Conservation (phyloP, 805 yeast species). For the Sugiyamaella floridensis region DNA sequence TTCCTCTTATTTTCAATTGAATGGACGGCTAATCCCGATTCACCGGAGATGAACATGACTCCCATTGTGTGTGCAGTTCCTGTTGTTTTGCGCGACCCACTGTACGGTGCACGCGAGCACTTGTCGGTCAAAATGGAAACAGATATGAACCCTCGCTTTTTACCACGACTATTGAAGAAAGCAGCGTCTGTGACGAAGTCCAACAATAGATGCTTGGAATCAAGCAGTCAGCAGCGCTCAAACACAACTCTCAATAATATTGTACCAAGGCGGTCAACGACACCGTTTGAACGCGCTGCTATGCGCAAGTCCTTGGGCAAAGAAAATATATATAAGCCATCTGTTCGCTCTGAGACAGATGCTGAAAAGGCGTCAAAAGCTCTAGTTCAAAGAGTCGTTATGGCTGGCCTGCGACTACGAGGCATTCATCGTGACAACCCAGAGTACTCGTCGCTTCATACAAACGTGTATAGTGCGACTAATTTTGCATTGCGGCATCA, state of each 20-base stretch:
- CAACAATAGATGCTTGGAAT: neutral
- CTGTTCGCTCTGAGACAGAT: neutral
- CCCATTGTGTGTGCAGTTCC: neutral
- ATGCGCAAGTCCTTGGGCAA: neutral
- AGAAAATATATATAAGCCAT: constrained; percentile 3
- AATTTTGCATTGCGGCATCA: constrained; percentile 24
- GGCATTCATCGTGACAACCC: constrained; percentile 23
- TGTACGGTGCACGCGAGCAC: neutral
- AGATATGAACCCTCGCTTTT: neutral
- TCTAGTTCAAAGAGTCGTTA: constrained; percentile 26
- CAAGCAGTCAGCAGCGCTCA: neutral
- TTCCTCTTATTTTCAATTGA: constrained; percentile 1
- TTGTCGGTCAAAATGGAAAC: neutral
- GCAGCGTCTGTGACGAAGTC: neutral
- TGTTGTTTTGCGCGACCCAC: neutral
- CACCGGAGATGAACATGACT: neutral
- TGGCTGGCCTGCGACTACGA: constrained; percentile 32
- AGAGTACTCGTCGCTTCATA: constrained; percentile 26
- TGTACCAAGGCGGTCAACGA: neutral
- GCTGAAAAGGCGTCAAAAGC: constrained; percentile 7
- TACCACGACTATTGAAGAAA: neutral
- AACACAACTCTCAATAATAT: neutral
- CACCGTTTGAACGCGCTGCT: constrained; percentile 1
- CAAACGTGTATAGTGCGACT: constrained; percentile 23
- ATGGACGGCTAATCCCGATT: neutral